phyloP scores from a whole-genome alignment of 352 stramenopile genomes.

The Globisporangium recalcitrans region DNA sequence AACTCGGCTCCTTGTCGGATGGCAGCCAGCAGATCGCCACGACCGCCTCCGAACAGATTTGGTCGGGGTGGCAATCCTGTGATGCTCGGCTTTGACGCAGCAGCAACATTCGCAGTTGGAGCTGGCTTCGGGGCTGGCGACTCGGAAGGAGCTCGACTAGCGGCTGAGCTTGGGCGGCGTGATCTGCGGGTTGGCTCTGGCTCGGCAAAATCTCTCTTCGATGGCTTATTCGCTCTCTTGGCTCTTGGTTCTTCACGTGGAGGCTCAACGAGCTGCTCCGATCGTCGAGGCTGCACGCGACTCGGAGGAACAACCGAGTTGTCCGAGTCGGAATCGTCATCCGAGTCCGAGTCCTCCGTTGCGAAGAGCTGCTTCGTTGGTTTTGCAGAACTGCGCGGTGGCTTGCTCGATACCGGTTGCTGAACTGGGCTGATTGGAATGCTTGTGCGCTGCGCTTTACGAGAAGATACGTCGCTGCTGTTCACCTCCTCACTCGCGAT shows the following conservation, averaged over 20 bases:
- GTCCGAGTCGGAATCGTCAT: conserved; percentile 33
- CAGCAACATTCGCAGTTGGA: conserved; percentile 10
- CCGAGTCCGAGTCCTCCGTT: conserved; percentile 46
- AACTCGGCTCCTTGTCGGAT: conserved; percentile 67
- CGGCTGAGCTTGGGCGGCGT: conserved; percentile 15
- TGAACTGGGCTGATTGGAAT: conserved; percentile 17
- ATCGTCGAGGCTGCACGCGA: conserved; percentile 11
- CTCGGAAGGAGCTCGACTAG: conserved; percentile 10
- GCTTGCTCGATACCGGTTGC: conserved; percentile 8
- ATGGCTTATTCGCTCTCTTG: conserved; percentile 22
- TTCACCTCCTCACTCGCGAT: conserved; percentile 2
- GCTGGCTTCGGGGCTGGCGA: conserved; percentile 1
- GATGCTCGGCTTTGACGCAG: conserved; percentile 15
- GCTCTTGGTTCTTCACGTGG: conserved; percentile 15
- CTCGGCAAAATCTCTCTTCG: conserved; percentile 20
- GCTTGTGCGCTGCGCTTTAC: neutral
- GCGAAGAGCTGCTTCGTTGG: conserved; percentile 48
- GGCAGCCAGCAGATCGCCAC: conserved; percentile 68
- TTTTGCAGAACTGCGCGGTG: conserved; percentile 10
- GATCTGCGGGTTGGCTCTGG: conserved; percentile 16
- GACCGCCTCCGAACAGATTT: conserved; percentile 61
- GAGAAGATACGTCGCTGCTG: conserved; percentile 13
- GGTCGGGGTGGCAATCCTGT: conserved; percentile 50
- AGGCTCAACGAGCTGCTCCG: neutral
- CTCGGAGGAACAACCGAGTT: conserved; percentile 12